phyloP scores from a whole-genome alignment of 805 yeast genomes.

The Schizosaccharomyces osmophilus region DNA sequence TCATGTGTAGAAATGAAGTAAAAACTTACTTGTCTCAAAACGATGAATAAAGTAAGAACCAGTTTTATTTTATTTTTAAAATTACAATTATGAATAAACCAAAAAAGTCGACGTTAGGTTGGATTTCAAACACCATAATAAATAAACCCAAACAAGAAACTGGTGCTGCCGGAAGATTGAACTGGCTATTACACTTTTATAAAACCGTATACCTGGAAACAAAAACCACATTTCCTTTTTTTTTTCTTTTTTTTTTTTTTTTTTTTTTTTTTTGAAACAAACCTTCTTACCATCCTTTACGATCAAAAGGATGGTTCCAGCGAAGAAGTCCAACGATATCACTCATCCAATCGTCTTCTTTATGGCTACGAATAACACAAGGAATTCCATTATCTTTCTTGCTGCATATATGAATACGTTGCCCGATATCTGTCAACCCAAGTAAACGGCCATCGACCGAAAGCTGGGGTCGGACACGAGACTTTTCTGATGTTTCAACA shows the following conservation, averaged over 20 bases:
- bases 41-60: too few species aligned
- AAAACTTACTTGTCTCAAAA: too few species aligned
- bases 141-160: too few species aligned
- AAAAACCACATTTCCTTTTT: too few species aligned
- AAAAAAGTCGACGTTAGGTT: too few species aligned
- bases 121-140: too few species aligned
- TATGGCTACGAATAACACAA: background rate
- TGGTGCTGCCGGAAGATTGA: too few species aligned
- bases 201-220: too few species aligned
- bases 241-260: background rate
- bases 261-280: background rate
- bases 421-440: background rate
- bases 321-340: background rate
- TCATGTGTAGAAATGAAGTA: too few species aligned
- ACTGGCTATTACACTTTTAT: too few species aligned
- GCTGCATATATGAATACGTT: background rate
- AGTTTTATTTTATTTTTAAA: too few species aligned
- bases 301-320: conserved; percentile 1
- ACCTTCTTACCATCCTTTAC: background rate
- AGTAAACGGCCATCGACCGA: background rate
- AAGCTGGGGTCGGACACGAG: background rate
- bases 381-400: background rate
- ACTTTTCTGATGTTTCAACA: background rate
- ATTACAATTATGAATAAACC: too few species aligned
- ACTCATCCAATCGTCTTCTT: conserved; percentile 2